Percentiles rank a stretch among this genome's conserved stretches.
phyloP scores from a whole-genome alignment of 768 basidiomycete species.

The Xerocomellus intermedius region DNA sequence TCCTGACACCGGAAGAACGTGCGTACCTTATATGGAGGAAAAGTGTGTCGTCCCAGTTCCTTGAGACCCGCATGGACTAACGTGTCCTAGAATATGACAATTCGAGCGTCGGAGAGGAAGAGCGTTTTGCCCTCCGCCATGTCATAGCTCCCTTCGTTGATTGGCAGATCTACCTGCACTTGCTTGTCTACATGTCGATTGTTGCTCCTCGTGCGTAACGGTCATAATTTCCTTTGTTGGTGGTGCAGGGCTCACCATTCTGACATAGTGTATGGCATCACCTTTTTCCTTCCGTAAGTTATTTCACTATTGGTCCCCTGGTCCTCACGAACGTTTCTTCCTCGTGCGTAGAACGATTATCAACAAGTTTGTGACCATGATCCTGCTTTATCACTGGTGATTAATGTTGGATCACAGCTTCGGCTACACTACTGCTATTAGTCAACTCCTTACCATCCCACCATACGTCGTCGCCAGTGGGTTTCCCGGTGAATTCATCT shows the following conservation, averaged over 20 bases:
- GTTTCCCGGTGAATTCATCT: constrained; percentile 18
- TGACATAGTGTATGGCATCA: constrained; percentile 61
- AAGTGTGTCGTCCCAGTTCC: constrained; percentile 6
- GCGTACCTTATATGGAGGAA: constrained; percentile 18
- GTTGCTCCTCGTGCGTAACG: constrained; percentile 52
- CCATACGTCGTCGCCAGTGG: constrained; percentile 63
- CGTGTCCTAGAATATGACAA: constrained; percentile 42
- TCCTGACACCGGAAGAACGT: constrained; percentile 17
- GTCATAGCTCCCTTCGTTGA: constrained; percentile 53
- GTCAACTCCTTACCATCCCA: constrained; percentile 66
- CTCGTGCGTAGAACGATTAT: constrained; percentile 52
- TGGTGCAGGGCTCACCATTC: neutral
- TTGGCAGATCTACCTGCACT: constrained; percentile 51
- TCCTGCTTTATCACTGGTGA: neutral
- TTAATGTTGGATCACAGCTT: constrained; percentile 41
- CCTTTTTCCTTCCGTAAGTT: constrained; percentile 67
- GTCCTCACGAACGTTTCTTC: neutral
- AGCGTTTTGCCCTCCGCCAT: constrained; percentile 54
- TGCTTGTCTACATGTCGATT: constrained; percentile 43
- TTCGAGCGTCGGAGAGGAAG: constrained; percentile 39
- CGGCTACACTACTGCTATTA: constrained; percentile 53
- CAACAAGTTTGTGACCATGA: constrained; percentile 34
- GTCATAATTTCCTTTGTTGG: neutral
- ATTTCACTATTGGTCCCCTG: neutral
- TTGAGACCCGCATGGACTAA: constrained; percentile 47